Evolutionary conservation across 192 early-diverging fungal genomes (phyloP), one percentile per base, ranked within the genome.

Genomic region (Entophlyctis luteolus): DNA sequence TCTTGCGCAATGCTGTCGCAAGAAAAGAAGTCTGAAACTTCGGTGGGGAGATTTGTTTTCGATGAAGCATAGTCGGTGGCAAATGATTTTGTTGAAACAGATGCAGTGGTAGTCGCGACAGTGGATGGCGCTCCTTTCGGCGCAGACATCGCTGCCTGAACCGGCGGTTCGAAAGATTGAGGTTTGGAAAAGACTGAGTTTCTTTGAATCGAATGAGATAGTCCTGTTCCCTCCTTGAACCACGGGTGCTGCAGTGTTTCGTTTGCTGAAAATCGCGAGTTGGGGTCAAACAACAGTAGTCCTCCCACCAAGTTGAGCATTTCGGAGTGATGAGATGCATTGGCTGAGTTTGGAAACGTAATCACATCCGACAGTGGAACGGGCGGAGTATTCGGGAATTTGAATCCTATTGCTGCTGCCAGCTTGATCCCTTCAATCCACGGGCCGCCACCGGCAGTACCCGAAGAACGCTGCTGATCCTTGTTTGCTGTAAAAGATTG

Each of bases 261-360:
- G 20, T 77, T 72, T 0, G 93, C 91, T 0, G 88, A 88, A 2
- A 89, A 82, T 20, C 94, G 77, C 27, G 77, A 73, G 31, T 79
- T 80, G 22, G 94, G 94, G 55, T 95, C 91, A 54, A 92, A 92
- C 37, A 81, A 79, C 20, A 97, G 75, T 49, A 92, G 73, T 28
- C 87, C 86, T 12, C 79, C 82, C 1, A 97, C 77, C 4, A 97
- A 50, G 52, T 76, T 70, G 6, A 88, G 54, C 28, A 85, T 72
- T 4, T 77, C 83, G 3, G 55, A 50, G 10, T 45, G 39, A 60
- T 45, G 5, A 16, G 39, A 60, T n/a, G n/a, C n/a, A n/a, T n/a
- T n/a, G 14, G 20, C 23, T 56, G 55, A 34, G 27, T 48, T 48
- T 18, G 47, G 22, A 14, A 33, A n/a, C 12, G 78, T 80, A 38